Evolutionary conservation across 148 eudicot genomes (phyloP).

Genomic region (Pouteria glomerata): DNA sequence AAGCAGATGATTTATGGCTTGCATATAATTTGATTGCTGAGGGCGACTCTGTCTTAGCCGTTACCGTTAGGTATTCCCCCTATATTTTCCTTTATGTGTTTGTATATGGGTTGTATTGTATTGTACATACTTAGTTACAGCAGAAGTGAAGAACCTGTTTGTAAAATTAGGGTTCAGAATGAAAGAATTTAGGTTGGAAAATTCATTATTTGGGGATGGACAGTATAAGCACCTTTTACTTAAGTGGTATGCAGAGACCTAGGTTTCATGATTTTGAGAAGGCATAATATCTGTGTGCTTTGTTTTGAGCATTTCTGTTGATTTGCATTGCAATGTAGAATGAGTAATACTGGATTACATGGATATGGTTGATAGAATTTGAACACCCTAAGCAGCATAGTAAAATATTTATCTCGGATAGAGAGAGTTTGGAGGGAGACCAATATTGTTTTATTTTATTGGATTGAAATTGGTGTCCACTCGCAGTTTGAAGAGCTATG

Average conservation of each 20-base stretch:
- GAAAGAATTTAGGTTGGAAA: neutral
- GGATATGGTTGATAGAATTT: too few relatives aligned
- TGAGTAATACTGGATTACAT: too few relatives aligned
- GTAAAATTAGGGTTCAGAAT: neutral
- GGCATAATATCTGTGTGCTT: neutral
- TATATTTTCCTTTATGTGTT: neutral
- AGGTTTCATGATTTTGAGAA: neutral
- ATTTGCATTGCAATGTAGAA: neutral
- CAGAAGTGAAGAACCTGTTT: neutral
- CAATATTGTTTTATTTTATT: too few relatives aligned
- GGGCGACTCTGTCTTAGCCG: constrained; percentile 66
- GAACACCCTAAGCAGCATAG: too few relatives aligned
- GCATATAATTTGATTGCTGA: constrained; percentile 77
- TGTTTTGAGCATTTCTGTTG: neutral
- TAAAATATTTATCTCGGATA: too few relatives aligned
- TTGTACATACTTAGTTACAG: neutral
- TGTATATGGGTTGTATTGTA: neutral
- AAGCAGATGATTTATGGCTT: constrained; percentile 87
- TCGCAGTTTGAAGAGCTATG: too few relatives aligned
- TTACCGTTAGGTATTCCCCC: constrained; percentile 65
- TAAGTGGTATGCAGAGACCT: neutral
- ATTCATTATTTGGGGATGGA: neutral
- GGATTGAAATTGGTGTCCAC: too few relatives aligned
- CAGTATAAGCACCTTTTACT: neutral
- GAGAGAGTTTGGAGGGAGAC: too few relatives aligned